Evolutionary conservation across 441 rosid species (phyloP).

Genomic region (Pelargonium australe): DNA sequence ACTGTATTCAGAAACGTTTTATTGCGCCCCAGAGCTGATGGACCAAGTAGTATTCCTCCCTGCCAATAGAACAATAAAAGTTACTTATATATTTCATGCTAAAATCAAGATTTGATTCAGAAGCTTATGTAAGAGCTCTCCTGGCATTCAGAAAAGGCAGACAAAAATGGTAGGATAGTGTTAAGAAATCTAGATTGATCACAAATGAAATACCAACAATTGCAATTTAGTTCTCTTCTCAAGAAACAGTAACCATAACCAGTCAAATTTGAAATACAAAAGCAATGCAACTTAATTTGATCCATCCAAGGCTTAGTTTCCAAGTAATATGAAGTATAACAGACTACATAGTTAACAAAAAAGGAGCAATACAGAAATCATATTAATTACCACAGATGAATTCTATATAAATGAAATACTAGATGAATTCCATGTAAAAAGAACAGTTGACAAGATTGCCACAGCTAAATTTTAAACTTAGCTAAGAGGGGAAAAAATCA

Average conservation of each 20-base stretch:
- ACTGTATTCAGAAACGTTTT: slow-evolving; percentile 27
- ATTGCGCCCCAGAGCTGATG: slow-evolving; percentile 49
- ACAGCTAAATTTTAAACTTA: background rate
- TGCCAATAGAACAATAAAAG: slow-evolving; percentile 13
- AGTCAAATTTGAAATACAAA: background rate
- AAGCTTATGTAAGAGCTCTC: background rate
- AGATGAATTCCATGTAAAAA: background rate
- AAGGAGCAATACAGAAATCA: background rate
- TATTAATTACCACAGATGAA: background rate
- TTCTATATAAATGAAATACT: background rate
- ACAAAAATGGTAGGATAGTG: background rate
- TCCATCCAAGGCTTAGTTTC: background rate
- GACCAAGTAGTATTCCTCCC: slow-evolving; percentile 64
- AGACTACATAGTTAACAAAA: background rate
- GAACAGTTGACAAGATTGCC: background rate
- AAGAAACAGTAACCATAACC: background rate
- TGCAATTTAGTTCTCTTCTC: background rate
- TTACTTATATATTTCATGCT: background rate
- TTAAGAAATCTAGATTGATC: background rate
- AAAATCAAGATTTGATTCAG: background rate
- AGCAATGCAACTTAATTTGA: background rate
- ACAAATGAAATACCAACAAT: background rate
- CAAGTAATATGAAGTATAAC: background rate
- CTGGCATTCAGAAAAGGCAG: background rate
- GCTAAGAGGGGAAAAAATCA: too few relatives aligned